Percentiles rank a stretch among this genome's conserved stretches.
phyloP scores from a whole-genome alignment of 2,329 filamentous ascomycete species.

The Xylariaceae sp. region DNA sequence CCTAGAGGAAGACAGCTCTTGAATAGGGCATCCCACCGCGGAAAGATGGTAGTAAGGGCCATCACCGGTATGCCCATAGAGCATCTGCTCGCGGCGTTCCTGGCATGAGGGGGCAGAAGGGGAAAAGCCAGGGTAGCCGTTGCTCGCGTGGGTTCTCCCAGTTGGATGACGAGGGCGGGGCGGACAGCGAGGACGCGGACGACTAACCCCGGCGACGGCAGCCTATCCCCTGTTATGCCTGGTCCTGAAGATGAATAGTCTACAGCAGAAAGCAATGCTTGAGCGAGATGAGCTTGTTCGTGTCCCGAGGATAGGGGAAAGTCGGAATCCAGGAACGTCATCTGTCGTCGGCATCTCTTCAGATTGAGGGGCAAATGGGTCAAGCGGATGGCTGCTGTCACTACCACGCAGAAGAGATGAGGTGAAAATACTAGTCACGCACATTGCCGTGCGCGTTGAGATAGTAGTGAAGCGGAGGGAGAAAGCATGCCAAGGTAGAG shows the following conservation, averaged over 20 bases:
- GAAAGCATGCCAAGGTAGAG: too few relatives aligned
- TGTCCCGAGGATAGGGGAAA: not conserved
- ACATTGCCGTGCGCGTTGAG: too few relatives aligned
- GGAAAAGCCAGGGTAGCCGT: slow-evolving; percentile 13
- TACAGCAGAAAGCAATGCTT: not conserved
- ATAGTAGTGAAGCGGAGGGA: too few relatives aligned
- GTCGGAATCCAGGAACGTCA: not conserved
- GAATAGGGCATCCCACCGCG: slow-evolving; percentile 53
- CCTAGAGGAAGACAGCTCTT: slow-evolving; percentile 67
- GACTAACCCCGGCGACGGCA: slow-evolving; percentile 51
- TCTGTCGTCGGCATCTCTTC: slow-evolving; percentile 2
- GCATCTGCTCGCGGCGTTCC: slow-evolving; percentile 40
- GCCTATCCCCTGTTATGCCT: slow-evolving; percentile 59
- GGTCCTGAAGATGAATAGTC: slow-evolving; percentile 38
- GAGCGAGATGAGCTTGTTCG: not conserved
- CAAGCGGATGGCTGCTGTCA: slow-evolving; percentile 22
- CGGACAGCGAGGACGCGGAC: slow-evolving; percentile 60
- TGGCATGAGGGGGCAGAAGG: slow-evolving; percentile 39
- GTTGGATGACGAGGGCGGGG: slow-evolving; percentile 47
- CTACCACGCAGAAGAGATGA: not conserved
- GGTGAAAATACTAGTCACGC: too few relatives aligned
- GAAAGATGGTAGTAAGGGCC: slow-evolving; percentile 20
- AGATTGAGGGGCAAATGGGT: slow-evolving; percentile 23
- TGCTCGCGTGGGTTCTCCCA: slow-evolving; percentile 15
- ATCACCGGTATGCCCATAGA: slow-evolving; percentile 28